These are phyloP conservation scores for Colletotrichum sansevieriae DNA, from an alignment of 2,329 filamentous ascomycete species.

Conservation along the genomic window DNA sequence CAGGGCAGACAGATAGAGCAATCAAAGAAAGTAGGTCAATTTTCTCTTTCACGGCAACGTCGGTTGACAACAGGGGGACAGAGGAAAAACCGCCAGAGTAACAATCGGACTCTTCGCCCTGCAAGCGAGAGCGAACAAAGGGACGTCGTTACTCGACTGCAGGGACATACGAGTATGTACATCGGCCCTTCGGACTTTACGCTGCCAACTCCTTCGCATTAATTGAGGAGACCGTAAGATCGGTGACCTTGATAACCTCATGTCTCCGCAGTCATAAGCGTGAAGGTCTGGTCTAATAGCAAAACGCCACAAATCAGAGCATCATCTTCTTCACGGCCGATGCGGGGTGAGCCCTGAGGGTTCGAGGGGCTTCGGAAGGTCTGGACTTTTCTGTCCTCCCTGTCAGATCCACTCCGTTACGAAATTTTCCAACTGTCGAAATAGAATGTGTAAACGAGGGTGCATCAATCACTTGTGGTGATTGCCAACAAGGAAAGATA, in stretches of 20 bases:
- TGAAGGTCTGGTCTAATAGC: not conserved
- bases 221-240: not conserved
- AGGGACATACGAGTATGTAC: constrained; percentile 4
- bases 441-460: not conserved
- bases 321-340: not conserved
- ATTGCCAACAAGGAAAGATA: constrained; percentile 27
- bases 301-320: constrained; percentile 13
- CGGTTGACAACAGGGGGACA: constrained; percentile 24
- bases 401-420: not conserved
- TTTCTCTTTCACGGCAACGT: constrained; percentile 25
- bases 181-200: not conserved
- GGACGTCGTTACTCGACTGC: constrained; percentile 5
- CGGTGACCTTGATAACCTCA: constrained; percentile 7
- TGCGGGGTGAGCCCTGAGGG: constrained; percentile 4
- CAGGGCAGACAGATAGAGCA: constrained; percentile 14
- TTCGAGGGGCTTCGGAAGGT: not conserved
- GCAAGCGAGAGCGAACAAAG: constrained; percentile 29
- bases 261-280: not conserved
- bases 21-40: constrained; percentile 23
- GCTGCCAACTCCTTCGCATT: not conserved
- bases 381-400: constrained; percentile 3
- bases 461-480: not conserved
- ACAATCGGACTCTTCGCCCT: constrained; percentile 28
- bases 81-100: constrained; percentile 5
- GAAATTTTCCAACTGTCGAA: not conserved